Percentiles rank a stretch among this genome's conserved stretches.
Evolutionary conservation across 768 basidiomycete genomes (phyloP).

Genomic region (Collybia sp.): DNA sequence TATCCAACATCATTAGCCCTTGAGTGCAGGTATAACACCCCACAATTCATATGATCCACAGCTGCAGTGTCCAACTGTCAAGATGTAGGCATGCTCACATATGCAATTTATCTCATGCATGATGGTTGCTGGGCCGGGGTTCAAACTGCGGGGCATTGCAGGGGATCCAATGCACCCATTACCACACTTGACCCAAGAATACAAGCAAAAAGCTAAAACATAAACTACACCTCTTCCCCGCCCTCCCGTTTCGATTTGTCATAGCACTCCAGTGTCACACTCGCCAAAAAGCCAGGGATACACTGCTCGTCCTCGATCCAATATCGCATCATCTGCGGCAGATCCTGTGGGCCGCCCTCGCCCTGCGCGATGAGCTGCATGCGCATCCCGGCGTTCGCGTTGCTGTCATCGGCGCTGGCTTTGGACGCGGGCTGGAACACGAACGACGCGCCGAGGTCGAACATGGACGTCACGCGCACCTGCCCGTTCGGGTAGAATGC

Average conservation of each 20-base stretch:
- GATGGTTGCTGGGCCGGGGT: no score
- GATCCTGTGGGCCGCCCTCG: constrained; percentile 69
- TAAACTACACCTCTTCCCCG: constrained; percentile 4
- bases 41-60: no score
- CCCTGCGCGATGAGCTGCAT: constrained; percentile 77
- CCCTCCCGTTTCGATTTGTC: constrained; percentile 57
- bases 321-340: constrained; percentile 73
- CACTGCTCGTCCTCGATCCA: constrained; percentile 87
- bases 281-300: constrained; percentile 86
- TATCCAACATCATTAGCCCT: no score
- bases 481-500: constrained; percentile 90
- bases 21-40: no score
- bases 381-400: constrained; percentile 31
- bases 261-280: constrained; percentile 84
- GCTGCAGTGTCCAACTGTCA: no score
- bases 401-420: constrained; percentile 22
- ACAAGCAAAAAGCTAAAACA: no score
- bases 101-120: no score
- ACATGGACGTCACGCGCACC: constrained; percentile 86
- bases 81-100: no score
- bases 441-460: constrained; percentile 82
- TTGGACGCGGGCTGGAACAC: constrained; percentile 65
- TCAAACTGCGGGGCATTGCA: no score
- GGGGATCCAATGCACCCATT: no score
- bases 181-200: no score